Base-by-base conservation (phyloP, 805 yeast genomes). In the Hanseniaspora jakobsenii region DNA sequence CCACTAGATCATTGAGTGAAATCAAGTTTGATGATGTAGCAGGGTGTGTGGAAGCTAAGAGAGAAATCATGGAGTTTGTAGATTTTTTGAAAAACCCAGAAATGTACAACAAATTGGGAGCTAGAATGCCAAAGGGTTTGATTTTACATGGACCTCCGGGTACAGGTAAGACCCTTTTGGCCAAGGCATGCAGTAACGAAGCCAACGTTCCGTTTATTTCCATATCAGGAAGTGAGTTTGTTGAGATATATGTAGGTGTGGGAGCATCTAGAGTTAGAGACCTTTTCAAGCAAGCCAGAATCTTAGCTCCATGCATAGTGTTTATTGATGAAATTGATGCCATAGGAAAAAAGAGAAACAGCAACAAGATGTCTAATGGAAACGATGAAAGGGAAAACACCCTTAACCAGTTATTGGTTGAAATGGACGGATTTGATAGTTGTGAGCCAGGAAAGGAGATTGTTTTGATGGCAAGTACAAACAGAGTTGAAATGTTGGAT, bases 261-360 rank as follows among this genome's bases (percentile, higher is more conserved):
- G 98, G 98, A 66, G 97, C 98, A 2, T 81, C 94, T 14, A 76
- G 98, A 61, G 98, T 91, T 23, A 86, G 98, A 61, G 98, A 91
- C 61, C 67, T 91, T 54, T 91, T 91, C 66, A 74, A 79, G 51
- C 81, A 83, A 23, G 98, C 98, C 1, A 73, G 97, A 56, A 84
- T 83, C 59, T 77, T 80, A 62, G 95, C 98, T 0, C 99, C 99
- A 13, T 72, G 94, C 28, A 91, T 91, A 56, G 77, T 91, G n/a
- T 93, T 91, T 55, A 87, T 91, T 40, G 99, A 91, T 68, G 99
- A 91, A 66, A 91, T 91, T 51, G 99, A 91, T 69, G 99, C 99
- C n/a, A 93, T 91, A 57, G 99, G 99, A 55, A 85, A 86, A 56
- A 85, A 86, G 36, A 74, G 87, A 53, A 35, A 36, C 18, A 39